Evolutionary conservation across 2,329 filamentous ascomycete genomes (phyloP).

Genomic region (Graphilbum sp.): DNA sequence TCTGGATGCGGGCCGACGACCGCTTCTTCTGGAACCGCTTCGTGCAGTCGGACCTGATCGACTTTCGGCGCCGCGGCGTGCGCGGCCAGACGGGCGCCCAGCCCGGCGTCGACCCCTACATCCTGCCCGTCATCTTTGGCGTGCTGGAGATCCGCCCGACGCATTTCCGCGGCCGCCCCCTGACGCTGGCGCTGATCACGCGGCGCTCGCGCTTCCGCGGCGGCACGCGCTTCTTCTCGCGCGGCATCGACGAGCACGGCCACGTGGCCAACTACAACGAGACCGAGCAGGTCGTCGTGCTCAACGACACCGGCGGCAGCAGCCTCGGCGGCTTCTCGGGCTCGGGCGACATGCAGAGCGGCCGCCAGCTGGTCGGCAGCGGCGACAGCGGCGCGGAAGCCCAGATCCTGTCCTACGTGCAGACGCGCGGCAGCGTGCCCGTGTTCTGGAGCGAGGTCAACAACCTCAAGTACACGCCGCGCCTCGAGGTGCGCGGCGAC

Average conservation of each 20-base stretch:
- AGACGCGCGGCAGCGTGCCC: conserved; percentile 90
- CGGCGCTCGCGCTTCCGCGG: conserved; percentile 75
- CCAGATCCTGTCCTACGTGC: conserved; percentile 86
- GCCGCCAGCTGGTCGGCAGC: conserved; percentile 33
- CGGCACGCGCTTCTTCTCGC: conserved; percentile 87
- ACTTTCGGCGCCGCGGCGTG: conserved; percentile 55
- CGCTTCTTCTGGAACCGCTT: conserved; percentile 99
- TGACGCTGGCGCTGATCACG: conserved; percentile 80
- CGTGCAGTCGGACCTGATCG: conserved; percentile 77
- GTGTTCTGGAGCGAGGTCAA: conserved; percentile 96
- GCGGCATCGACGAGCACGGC: conserved; percentile 82
- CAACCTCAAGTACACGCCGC: conserved; percentile 78
- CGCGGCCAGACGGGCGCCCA: conserved; percentile 53
- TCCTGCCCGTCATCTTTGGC: conserved; percentile 88
- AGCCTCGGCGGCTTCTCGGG: conserved; percentile 69
- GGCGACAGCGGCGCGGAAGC: conserved; percentile 33
- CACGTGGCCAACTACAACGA: conserved; percentile 99
- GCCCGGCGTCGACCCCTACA: conserved; percentile 71
- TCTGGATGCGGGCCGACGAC: conserved; percentile 89
- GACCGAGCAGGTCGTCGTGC: conserved; percentile 79
- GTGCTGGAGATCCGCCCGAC: conserved; percentile 87
- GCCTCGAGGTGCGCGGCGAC: conserved; percentile 73
- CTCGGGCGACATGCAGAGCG: conserved; percentile 59
- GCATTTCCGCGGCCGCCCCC: conserved; percentile 63
- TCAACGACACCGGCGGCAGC: conserved; percentile 62